phyloP scores from a whole-genome alignment of 441 rosid species.

The Erysimum pusillum region DNA sequence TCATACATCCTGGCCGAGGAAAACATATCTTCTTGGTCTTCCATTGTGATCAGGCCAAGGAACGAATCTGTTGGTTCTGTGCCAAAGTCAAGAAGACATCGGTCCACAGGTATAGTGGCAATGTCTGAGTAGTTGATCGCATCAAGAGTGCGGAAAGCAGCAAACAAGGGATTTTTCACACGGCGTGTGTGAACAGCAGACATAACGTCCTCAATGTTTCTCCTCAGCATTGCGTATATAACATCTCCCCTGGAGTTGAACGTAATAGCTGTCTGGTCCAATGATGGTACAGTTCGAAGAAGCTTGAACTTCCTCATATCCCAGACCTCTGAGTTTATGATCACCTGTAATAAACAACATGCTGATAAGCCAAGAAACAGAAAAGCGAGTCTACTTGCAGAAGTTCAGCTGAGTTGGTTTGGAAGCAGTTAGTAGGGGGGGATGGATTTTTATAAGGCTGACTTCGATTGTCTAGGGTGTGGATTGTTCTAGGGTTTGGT shows the following conservation, averaged over 20 bases:
- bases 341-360: conserved; percentile 63
- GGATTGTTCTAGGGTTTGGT: conserved; percentile 2
- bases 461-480: not conserved
- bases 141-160: conserved; percentile 94
- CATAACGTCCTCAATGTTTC: conserved; percentile 94
- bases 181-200: conserved; percentile 94
- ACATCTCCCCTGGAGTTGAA: conserved; percentile 93
- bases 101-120: conserved; percentile 89
- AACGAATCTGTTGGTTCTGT: conserved; percentile 94
- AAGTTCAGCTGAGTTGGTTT: not conserved
- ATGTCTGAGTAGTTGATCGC: conserved; percentile 96
- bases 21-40: conserved; percentile 92
- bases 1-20: conserved; percentile 97
- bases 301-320: conserved; percentile 88
- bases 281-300: conserved; percentile 89
- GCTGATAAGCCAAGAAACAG: conserved; percentile 36
- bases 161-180: conserved; percentile 80
- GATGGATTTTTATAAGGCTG: not conserved
- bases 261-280: conserved; percentile 91
- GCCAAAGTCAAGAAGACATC: conserved; percentile 97
- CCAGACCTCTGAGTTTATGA: conserved; percentile 98
- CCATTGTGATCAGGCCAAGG: conserved; percentile 92
- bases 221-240: conserved; percentile 93
- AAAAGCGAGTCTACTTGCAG: not conserved
- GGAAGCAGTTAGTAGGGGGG: not conserved